Conservation (phyloP, 2,329 filamentous ascomycete species). For the Gliomastix tumulicola region DNA sequence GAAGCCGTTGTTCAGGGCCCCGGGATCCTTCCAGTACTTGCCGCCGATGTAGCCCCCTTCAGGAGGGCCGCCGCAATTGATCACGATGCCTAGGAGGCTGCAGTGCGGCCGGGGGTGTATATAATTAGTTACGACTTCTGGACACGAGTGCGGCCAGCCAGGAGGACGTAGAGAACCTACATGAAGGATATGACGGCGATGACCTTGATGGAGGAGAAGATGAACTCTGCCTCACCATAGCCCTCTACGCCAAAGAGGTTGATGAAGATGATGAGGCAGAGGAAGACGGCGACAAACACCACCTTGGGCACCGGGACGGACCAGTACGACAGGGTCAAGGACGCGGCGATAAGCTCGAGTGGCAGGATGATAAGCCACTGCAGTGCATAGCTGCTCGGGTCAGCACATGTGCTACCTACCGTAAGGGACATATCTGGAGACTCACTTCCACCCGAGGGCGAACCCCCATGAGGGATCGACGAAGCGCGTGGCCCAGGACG, state of each 20-base stretch:
- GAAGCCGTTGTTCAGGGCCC: constrained; percentile 65
- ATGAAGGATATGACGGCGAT: constrained; percentile 55
- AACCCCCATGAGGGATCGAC: constrained; percentile 92
- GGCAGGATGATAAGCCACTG: constrained; percentile 38
- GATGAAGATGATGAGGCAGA: constrained; percentile 40
- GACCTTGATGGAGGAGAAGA: constrained; percentile 50
- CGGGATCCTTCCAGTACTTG: constrained; percentile 40
- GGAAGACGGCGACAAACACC: constrained; percentile 41
- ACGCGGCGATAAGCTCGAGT: constrained; percentile 40
- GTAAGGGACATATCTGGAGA: too few relatives aligned
- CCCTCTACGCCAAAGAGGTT: constrained; percentile 50
- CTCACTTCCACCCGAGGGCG: constrained; percentile 95
- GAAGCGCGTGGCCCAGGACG: constrained; percentile 86
- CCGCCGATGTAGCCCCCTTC: constrained; percentile 38
- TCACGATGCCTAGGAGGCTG: constrained; percentile 50
- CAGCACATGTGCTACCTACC: too few relatives aligned
- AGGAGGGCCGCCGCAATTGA: constrained; percentile 55
- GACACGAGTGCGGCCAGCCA: too few relatives aligned
- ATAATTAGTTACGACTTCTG: too few relatives aligned
- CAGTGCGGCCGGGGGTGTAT: too few relatives aligned
- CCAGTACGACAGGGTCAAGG: constrained; percentile 43
- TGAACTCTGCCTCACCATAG: constrained; percentile 55
- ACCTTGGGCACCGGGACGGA: constrained; percentile 20
- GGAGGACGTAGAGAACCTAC: too few relatives aligned
- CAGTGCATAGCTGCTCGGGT: too few relatives aligned